Base-by-base conservation (phyloP, 441 rosid genomes). In the Arabidopsis lyrata region DNA sequence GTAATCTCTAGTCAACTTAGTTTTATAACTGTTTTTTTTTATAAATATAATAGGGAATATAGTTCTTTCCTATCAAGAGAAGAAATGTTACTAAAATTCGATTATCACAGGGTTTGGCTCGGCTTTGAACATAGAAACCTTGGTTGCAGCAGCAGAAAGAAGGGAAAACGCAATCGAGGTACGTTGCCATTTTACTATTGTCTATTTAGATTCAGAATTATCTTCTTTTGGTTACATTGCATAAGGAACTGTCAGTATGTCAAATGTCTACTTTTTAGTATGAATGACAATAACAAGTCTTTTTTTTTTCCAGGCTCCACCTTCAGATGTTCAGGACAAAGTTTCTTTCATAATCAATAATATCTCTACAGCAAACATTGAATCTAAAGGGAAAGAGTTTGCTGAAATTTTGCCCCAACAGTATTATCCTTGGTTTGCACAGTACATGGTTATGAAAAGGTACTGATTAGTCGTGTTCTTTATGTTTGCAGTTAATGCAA, bases 361-460 rank as follows among this genome's bases (percentile, higher is more conserved):
- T 75, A 85, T 96, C 69, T 93, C 99, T 24, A 79, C 55, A 76
- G 81, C 94, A 38, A 96, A 96, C 83, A 47, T 93, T 57, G 99
- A 96, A 79, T 83, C 85, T 47, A 96, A 93, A 81, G 86, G 91
- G 58, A 96, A 89, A 80, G 98, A 96, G 78, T 83, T 96, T 70
- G 79, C 88, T 70, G 99, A 96, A 72, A 78, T 92, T 79, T 77
- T 96, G 65, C 88, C 86, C 65, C 98, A 96, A 70, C 93, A 89
- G 75, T 84, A 90, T 68, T 85, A 87, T 79, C 89, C 98, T 7
- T 96, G 99, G 99, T 93, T 96, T 76, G 98, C 99, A 1, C 96
- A 88, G 75, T 96, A 96, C 69, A 91, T 96, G 97, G 99, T 96
- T 55, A 96, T 96, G 99, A 96, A 90, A 89, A 92, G 99, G 99